Evolutionary conservation across 768 basidiomycete species (phyloP), one percentile per base, ranked within the genome.

Genomic region (Cystofilobasidium capitatum): DNA sequence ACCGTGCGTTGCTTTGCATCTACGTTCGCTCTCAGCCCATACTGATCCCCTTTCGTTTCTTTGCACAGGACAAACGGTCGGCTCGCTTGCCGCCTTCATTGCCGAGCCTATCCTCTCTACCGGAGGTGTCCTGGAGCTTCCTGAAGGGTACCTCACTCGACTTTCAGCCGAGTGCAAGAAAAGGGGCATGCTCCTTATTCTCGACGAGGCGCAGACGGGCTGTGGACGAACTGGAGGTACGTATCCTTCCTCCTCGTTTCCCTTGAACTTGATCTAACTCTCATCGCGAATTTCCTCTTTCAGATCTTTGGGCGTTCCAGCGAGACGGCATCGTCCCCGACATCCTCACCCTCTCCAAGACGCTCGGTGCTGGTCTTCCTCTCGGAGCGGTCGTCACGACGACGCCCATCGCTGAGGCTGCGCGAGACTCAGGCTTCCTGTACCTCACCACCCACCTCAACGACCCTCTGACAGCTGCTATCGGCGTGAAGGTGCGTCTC

Each of bases 141-240:
- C 74, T 0, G 45, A 62, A 20, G 74, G 74, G 7, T 74, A 74
- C 61, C 64, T 74, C 24, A 64, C 58, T 37, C 71, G 69, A 14
- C 37, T 74, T 58, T 71, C 72, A 33, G 47, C 45, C 22, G 70
- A 74, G 35, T 74, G 74, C 64, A 67, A 70, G 64, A 66, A 64
- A 31, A n/a, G 74, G 37, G 71, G 71, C 2, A 73, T 74, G 72
- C 71, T 73, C 24, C 58, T 74, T 17, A 73, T 74, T 42, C 58
- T 74, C 16, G 74, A 74, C 45, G 74, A 74, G 51, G 74, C 74
- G 16, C 74, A 74, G 63, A 74, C 74, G 2, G 73, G 73, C 12
- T 62, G 69, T 42, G 72, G 61, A 31, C 67, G 69, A 29, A 72
- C 69, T 22, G 72, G 72, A 37, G 70, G 71, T 73, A 35, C 58